Evolutionary conservation across 2,329 filamentous ascomycete genomes (phyloP).

Genomic region (Neopestalotiopsis clavispora): DNA sequence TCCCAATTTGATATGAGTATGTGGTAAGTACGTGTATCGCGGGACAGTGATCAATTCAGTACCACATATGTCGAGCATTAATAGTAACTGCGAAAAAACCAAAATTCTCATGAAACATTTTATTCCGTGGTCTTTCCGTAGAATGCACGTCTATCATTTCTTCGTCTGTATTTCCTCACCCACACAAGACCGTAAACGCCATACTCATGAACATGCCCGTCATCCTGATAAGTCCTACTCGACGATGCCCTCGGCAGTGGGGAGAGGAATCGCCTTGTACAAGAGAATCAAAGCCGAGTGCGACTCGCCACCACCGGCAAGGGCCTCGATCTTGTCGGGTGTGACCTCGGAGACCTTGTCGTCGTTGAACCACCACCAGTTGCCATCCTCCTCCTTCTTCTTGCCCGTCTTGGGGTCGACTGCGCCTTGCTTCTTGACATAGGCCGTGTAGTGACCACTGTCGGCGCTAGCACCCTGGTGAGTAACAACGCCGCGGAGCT

Average conservation of each 20-base stretch:
- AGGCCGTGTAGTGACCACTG: conserved; percentile 97
- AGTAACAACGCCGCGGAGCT: conserved; percentile 91
- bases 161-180: not conserved
- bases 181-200: not conserved
- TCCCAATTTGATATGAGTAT: too few species aligned
- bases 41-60: too few species aligned
- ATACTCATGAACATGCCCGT: not conserved
- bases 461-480: conserved; percentile 97
- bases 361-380: conserved; percentile 99
- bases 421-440: conserved; percentile 86
- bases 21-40: too few species aligned
- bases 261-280: conserved; percentile 76
- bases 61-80: too few species aligned
- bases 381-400: conserved; percentile 81
- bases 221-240: conserved; percentile 28
- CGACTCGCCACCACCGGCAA: conserved; percentile 87
- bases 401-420: conserved; percentile 79
- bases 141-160: not conserved
- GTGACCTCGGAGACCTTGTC: conserved; percentile 95
- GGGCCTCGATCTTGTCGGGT: conserved; percentile 85
- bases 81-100: not conserved
- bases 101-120: not conserved
- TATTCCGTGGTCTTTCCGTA: not conserved
- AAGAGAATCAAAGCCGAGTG: conserved; percentile 83
- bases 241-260: conserved; percentile 54